Evolutionary conservation across 176 grass and related monocot genomes (phyloP).

Genomic region (Zoysia japonica): DNA sequence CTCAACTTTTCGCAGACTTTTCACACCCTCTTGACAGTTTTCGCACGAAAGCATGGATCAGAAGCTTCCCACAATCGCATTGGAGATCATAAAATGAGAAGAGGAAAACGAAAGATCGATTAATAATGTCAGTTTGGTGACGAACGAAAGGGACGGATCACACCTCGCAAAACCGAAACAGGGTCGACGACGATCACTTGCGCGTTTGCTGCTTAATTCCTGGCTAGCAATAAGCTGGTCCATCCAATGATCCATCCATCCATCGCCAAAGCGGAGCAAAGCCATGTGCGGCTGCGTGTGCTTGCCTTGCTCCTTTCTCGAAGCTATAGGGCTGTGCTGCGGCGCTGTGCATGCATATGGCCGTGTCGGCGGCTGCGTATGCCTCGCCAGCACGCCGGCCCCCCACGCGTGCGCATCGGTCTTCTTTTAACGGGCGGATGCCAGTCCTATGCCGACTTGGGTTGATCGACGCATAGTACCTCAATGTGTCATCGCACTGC

Average conservation of each 20-base stretch:
- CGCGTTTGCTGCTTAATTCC: neutral
- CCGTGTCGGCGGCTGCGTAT: conserved; percentile 9
- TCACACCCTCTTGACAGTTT: no score
- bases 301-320: conserved; percentile 3
- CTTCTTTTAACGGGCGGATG: neutral
- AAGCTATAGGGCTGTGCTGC: neutral
- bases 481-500: neutral
- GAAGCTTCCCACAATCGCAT: conserved; percentile 4
- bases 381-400: conserved; percentile 7
- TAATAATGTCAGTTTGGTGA: neutral
- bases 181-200: neutral
- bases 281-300: conserved; percentile 40
- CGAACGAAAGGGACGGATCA: neutral
- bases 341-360: conserved; percentile 40
- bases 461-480: neutral
- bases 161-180: neutral
- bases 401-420: conserved; percentile 31
- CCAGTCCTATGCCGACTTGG: neutral
- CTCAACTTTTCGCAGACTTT: no score
- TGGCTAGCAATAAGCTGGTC: conserved; percentile 8
- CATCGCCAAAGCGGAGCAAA: conserved; percentile 12
- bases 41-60: neutral
- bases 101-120: neutral
- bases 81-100: neutral
- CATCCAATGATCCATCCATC: conserved; percentile 8